Conservation (phyloP, 2,329 filamentous ascomycete genomes). For the Trichoderma brevicompactum region DNA sequence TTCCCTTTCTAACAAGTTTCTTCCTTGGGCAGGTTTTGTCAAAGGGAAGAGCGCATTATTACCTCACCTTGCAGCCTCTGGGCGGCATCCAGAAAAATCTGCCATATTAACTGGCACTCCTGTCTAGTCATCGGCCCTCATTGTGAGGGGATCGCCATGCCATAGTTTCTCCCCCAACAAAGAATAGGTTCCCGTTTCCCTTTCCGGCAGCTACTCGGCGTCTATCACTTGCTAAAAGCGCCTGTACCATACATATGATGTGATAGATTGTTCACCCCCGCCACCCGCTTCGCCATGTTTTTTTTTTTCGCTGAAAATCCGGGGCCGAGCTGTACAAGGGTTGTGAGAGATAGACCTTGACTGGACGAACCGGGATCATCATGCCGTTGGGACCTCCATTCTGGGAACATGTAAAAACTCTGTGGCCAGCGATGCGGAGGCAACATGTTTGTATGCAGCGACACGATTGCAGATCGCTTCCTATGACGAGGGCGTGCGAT, state of each 20-base stretch:
- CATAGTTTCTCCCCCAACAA: background rate
- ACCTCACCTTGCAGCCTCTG: conserved; percentile 22
- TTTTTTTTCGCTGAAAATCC: conserved; percentile 21
- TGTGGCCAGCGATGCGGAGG: no score
- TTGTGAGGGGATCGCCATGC: background rate
- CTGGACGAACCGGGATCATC: no score
- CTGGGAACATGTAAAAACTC: no score
- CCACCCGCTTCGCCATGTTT: conserved; percentile 8
- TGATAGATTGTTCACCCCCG: background rate
- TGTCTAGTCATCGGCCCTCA: background rate
- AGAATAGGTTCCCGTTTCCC: background rate
- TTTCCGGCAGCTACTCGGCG: no score
- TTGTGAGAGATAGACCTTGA: background rate
- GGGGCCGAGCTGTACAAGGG: conserved; percentile 21
- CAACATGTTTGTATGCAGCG: no score
- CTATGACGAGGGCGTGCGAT: no score
- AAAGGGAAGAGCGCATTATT: background rate
- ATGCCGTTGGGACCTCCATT: no score
- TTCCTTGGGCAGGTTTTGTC: background rate
- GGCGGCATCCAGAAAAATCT: background rate
- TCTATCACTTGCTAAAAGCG: background rate
- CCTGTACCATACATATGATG: background rate
- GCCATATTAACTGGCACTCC: background rate
- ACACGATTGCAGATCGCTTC: no score
- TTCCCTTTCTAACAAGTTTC: background rate